Evolutionary conservation across 2,329 filamentous ascomycete species (phyloP), one percentile per base, ranked within the genome.

Genomic region (Verticillium albo-atrum): DNA sequence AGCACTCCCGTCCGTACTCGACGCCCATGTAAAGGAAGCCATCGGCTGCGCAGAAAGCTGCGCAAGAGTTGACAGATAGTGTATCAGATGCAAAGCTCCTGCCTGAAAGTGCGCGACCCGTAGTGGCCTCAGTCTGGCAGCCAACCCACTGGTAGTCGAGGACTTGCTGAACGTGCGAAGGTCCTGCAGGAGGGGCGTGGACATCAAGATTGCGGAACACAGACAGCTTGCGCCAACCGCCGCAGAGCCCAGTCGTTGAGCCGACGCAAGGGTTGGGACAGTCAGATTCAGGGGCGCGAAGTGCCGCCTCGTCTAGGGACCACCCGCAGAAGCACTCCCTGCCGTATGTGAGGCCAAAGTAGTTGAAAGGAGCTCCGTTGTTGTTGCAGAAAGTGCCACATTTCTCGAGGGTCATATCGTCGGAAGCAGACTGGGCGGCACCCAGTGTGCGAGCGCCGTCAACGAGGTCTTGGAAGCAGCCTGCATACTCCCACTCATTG

Each of bases 1-100:
- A 67, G 61, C 68, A 71, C 57, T 71, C 68, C n/a, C 67, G 60
- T 5, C 58, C 64, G 34, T 70, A 71, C 55, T 71, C 68, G 4
- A 71, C 32, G 50, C 67, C 68, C 58, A 68, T 66, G 47, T 62
- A 64, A 12, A 58, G 55, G 58, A 57, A 64, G 42, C 62, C 63
- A n/a, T 56, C 63, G 2, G 61, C 35, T 4, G 50, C 63, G 26
- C 66, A 69, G 59, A 68, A 68, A 3, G 63, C 61, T 2, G 67
- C 62, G 51, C 68, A 71, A 2, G 58, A 26, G 10, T 67, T 63
- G 12, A 68, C 62, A 6, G 67, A 64, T 67, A 71, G 68, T 9
- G 61, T 58, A 17, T 69, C 67, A 5, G 61, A 62, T 17, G 65
- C 67, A 23, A 59, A 59, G 10, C 35, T 60, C 27, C 42, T 59